Evolutionary conservation across 2,329 filamentous ascomycete genomes (phyloP), one percentile per base, ranked within the genome.

Genomic region (Neonectria magnoliae): DNA sequence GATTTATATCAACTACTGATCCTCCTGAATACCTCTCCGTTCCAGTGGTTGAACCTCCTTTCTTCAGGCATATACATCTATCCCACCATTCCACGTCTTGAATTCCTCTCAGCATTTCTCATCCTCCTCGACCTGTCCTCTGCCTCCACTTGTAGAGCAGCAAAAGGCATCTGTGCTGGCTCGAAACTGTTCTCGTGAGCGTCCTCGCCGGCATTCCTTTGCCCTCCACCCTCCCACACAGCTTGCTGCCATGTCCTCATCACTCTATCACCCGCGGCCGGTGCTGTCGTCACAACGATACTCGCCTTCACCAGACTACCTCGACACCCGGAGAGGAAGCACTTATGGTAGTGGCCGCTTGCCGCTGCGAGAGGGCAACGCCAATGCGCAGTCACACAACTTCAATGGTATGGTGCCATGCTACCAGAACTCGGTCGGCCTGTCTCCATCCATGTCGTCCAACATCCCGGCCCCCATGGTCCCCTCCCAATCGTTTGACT

Each of bases 271-370:
- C 66, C 77, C 80, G 56, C 80, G 82, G 68, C 82, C 84, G 45
- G 79, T 86, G 66, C 77, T 86, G 68, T 80, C 84, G 54, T 83
- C 83, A 56, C 84, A 87, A 74, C 81, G 82, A 71, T 85, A 82
- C 73, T 84, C 83, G 57, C 78, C 80, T 63, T 76, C 80, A 14
- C 75, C 80, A 62, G 84, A 85, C 57, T 85, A 84, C 70, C 70
- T 80, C 68, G 84, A 86, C 69, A 73, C 76, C 60, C 81, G 83
- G 60, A 81, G 83, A 68, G 78, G 79, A 77, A 76, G 73, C 72
- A 78, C 72, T 68, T 68, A 70, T 50, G 51, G 61, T 36, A 44
- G 65, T 54, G 75, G 75, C 69, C 73, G 83, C 64, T 78, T 82
- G 64, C 85, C 86, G 31, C 80, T 88, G 41, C 79, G 83, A 62